Percentiles rank a stretch among this genome's conserved stretches.
Evolutionary conservation across 108 stramenopile genomes (phyloP).

Genomic region (Conticribra weissflogii): DNA sequence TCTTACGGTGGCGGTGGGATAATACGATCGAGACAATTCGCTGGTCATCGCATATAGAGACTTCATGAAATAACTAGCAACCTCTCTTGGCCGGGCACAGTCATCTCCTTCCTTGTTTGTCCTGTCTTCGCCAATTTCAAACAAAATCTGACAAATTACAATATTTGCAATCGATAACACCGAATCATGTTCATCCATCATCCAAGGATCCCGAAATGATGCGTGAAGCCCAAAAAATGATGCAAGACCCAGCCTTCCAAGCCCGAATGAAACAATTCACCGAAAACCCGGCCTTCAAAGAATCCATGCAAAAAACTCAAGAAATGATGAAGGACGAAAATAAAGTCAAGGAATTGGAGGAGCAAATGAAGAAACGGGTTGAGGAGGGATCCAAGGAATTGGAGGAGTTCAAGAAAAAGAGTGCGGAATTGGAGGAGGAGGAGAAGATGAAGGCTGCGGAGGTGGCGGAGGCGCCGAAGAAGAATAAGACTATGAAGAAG

Average conservation of each 20-base stretch:
- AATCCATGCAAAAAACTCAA: conserved; percentile 63
- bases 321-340: conserved; percentile 76
- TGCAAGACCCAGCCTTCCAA: conserved; percentile 83
- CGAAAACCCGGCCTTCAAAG: conserved; percentile 63
- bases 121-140: too few species aligned
- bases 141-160: too few species aligned
- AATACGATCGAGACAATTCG: too few species aligned
- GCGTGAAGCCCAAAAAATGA: conserved; percentile 86
- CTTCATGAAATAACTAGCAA: too few species aligned
- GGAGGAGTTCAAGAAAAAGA: conserved; percentile 62
- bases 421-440: conserved; percentile 36
- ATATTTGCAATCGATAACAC: conserved; percentile 2
- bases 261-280: conserved; percentile 84
- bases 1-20: too few species aligned
- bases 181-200: background rate
- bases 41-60: too few species aligned
- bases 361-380: conserved; percentile 59
- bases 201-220: conserved; percentile 93
- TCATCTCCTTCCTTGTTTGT: too few species aligned
- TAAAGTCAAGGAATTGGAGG: conserved; percentile 81
- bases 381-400: conserved; percentile 72
- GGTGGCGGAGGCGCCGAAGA: conserved; percentile 24
- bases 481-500: conserved; percentile 50
- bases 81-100: too few species aligned
- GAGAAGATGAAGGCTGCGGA: conserved; percentile 30